Base-by-base conservation (phyloP, 2,329 filamentous ascomycete species). In the Pyrenophora tritici-repentis region DNA sequence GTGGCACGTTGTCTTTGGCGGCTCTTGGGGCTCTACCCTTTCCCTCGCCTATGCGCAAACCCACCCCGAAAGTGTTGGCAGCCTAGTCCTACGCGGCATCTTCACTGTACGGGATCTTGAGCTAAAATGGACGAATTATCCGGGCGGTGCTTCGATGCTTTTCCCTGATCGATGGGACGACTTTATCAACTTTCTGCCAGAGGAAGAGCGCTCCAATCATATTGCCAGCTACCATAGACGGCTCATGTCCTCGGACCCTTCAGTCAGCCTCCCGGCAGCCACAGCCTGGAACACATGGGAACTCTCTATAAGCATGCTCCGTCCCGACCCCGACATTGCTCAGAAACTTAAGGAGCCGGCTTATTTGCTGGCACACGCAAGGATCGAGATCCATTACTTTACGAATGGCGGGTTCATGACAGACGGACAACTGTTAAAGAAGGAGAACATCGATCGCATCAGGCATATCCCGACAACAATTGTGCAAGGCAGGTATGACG, bases 21-120 rank as follows among this genome's bases (percentile, higher is more conserved):
- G 78, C 1, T 79, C 77, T 1, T 80, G 78, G 78, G 78, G 78
- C 29, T 76, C 75, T 3, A 77, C 77, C 0, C 68, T 80, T 13
- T 64, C 76, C 0, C 64, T 80, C 0, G 68, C 74, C 18, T 80
- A 80, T 58, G 65, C 78, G 1, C 72, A 80, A 55, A 68, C 70
- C 1, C 72, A 79, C 31, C 73, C 78, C 1, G 63, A 71, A 0
- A 58, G 59, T 10, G 73, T 76, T 10, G 56, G 72, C 2, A 72
- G 71, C 7, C 56, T 80, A 5, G 70, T 79, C 9, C 61, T 79
- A 4, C 68, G 76, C 13, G 78, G 78, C 2, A 72, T 79, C 29
- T 79, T 79, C 55, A 66, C 70, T 0, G 57, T 73, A 20, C 61
- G 70, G 6, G 65, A 66, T 14, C 47, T 65, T 14, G 76, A 79